Evolutionary conservation across 2,329 filamentous ascomycete species (phyloP), one percentile per base, ranked within the genome.

Genomic region (Pyrenochaeta sp.): DNA sequence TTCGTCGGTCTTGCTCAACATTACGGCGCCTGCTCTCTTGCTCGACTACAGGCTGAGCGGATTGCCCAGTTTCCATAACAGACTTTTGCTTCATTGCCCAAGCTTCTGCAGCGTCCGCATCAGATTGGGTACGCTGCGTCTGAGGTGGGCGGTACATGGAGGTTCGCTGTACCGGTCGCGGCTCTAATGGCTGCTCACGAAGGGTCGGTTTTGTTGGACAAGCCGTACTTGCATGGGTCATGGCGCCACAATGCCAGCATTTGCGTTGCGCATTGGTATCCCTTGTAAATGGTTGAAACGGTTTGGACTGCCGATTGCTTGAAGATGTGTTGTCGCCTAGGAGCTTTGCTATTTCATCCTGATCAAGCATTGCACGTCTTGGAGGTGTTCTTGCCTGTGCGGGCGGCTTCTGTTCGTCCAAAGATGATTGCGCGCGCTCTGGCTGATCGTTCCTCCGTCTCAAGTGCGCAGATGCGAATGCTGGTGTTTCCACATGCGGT

Each of bases 211-310:
- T 63, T 11, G 40, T 35, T 3, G 61, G 62, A 34, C 65, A 69
- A 10, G 51, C 35, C 6, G 35, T 31, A 40, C 55, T 67, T 40
- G 36, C 9, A 22, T 68, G 67, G 22, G 57, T 58, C 36, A 48
- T 29, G 3, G 58, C 51, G 8, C 62, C 61, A 39, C 65, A 68
- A 42, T 67, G 61, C 44, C 59, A 62, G 41, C 65, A 69, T 24
- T 55, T 63, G n/a, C 51, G 48, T 35, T 54, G 53, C 7, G 51
- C 50, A 18, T 57, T 59, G 7, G 44, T 24, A 13, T 63, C 50
- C 22, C 56, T 59, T n/a, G 49, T 39, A 13, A 68, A 52, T 7
- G 54, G 60, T 27, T 62, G 55, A 21, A 59, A 64, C 13, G 51
- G 51, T 14, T 51, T 54, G 22, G 44, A 36, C 7, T 41, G 32